Evolutionary conservation across 2,329 filamentous ascomycete genomes (phyloP), one percentile per base, ranked within the genome.

Genomic region (Plectosphaerella plurivora): DNA sequence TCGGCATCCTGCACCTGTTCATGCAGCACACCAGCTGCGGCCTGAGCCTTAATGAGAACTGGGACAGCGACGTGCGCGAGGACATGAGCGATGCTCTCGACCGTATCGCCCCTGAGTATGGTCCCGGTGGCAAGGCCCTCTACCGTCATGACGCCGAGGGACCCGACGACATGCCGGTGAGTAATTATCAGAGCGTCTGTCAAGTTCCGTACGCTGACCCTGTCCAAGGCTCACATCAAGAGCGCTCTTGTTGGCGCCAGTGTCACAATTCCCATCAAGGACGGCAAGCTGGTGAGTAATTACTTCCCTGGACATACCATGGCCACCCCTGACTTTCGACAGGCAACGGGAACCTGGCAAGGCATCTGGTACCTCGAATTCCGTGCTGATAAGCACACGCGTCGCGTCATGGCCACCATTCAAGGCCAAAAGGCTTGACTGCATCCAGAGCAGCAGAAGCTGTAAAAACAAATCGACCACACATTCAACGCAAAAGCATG

Each of bases 291-390:
- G 66, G 86, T 82, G 65, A 63, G 78, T 71, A 28, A 63, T 78
- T 71, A 28, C 37, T 18, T 8, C 14, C 16, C 14, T 8, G 10
- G 10, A 41, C 37, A 18, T 7, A 8, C 4, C 2, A 41, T 9
- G n/a, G 6, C 41, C n/a, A 12, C n/a, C 16, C 7, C n/a, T 20
- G 15, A 44, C 15, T 18, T 8, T 16, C 15, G n/a, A 12, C 50
- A 81, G 77, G 78, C 78, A 20, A 82, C 81, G 12, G 84, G 84
- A 20, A 87, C 83, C 4, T 93, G 89, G 89, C 89, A 94, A 63
- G 84, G 94, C 0, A 93, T 97, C 54, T 97, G 90, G 89, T 96
- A 95, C 69, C 73, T 97, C 58, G 94, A 97, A 71, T 97, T 97
- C 68, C 80, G 93, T 52, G 81, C 77, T 10, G 75, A 75, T 60